Conservation (phyloP, 371 early-diverging fungal genomes). For the Mycotypha africana region DNA sequence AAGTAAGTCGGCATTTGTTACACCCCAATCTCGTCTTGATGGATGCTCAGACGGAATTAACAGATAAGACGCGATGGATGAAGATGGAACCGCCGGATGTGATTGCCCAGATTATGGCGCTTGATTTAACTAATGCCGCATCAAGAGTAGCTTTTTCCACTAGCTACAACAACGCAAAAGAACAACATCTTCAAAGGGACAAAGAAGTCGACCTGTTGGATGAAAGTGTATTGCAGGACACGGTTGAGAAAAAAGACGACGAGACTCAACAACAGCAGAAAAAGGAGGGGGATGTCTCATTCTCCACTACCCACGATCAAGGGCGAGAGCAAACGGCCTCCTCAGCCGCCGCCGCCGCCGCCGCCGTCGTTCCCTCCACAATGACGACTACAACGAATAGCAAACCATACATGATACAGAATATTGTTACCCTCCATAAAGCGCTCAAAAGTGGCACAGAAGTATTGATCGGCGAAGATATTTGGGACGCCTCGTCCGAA, state of each 20-base stretch:
- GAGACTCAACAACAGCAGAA: background rate
- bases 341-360: no score
- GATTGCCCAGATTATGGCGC: conserved; percentile 59
- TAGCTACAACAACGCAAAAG: conserved; percentile 7
- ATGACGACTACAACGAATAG: conserved; percentile 1
- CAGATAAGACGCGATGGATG: conserved; percentile 55
- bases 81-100: conserved; percentile 64
- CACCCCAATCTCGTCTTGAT: conserved; percentile 53
- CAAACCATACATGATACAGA: conserved; percentile 24
- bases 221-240: conserved; percentile 13
- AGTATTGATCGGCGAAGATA: conserved; percentile 46
- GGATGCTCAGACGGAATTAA: conserved; percentile 47
- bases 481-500: conserved; percentile 39
- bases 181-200: no score
- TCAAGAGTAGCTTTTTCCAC: conserved; percentile 39
- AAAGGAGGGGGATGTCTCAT: no score
- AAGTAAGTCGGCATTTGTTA: conserved; percentile 54
- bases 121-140: conserved; percentile 57
- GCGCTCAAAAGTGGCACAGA: conserved; percentile 50
- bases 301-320: no score
- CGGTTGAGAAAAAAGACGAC: conserved; percentile 1
- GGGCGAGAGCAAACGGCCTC: no score
- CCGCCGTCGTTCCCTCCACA: background rate
- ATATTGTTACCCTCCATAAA: conserved; percentile 38
- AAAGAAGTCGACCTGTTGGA: conserved; percentile 25